These are phyloP conservation scores for Alternaria arborescens DNA, from an alignment of 2,329 filamentous ascomycete genomes.

Conservation along the genomic window DNA sequence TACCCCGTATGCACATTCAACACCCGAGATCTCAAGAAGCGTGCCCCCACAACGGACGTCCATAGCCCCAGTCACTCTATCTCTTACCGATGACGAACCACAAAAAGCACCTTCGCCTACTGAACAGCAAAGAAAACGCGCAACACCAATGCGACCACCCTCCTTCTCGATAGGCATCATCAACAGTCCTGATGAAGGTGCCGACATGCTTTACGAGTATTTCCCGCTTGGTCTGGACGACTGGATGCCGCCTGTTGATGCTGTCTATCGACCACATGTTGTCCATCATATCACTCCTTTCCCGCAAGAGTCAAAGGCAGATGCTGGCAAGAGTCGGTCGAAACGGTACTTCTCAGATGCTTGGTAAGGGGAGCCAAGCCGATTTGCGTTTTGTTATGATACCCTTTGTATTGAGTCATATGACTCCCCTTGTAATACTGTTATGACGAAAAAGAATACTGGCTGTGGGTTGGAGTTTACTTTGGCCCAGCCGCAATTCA, in stretches of 20 bases:
- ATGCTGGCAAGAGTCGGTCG: constrained; percentile 54
- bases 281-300: constrained; percentile 79
- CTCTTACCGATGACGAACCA: constrained; percentile 64
- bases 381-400: constrained; percentile 9
- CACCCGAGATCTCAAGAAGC: constrained; percentile 59
- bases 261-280: constrained; percentile 89
- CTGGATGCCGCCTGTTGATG: constrained; percentile 90
- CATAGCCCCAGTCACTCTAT: constrained; percentile 62
- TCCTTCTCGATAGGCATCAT: constrained; percentile 59
- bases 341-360: constrained; percentile 61
- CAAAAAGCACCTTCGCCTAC: constrained; percentile 51
- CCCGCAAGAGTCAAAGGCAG: constrained; percentile 57
- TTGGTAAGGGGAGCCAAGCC: constrained; percentile 16
- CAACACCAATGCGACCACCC: constrained; percentile 53
- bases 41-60: constrained; percentile 51
- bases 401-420: constrained; percentile 13
- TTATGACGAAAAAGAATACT: constrained; percentile 3
- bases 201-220: constrained; percentile 91
- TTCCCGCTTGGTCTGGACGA: constrained; percentile 91
- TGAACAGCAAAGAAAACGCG: constrained; percentile 45
- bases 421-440: constrained; percentile 2
- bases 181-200: constrained; percentile 75
- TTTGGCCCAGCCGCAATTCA: neutral
- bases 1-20: constrained; percentile 61
- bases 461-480: neutral